Conservation (phyloP, 1,284 basidiomycete genomes). For the Puccinia horiana region DNA sequence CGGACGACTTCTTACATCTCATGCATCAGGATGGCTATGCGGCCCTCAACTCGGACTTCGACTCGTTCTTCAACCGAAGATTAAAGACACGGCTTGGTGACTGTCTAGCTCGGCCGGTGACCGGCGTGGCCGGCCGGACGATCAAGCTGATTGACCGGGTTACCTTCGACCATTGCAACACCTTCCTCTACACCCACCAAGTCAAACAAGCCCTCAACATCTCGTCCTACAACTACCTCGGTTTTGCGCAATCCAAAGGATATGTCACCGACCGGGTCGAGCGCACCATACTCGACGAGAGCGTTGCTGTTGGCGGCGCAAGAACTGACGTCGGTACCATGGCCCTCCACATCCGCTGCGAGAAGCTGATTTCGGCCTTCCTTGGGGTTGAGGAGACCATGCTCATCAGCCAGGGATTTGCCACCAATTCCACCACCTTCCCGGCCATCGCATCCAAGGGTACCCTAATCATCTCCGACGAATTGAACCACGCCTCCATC, state of each 20-base stretch:
- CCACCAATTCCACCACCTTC: constrained; percentile 93
- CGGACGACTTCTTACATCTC: constrained; percentile 74
- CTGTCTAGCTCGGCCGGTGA: constrained; percentile 90
- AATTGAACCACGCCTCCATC: constrained; percentile 94
- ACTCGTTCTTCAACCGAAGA: constrained; percentile 97
- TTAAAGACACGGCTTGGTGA: constrained; percentile 93
- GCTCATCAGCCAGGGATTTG: constrained; percentile 94
- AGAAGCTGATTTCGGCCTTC: constrained; percentile 86
- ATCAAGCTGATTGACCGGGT: constrained; percentile 82
- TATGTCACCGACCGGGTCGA: constrained; percentile 92
- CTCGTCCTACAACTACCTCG: constrained; percentile 98
- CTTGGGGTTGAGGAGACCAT: constrained; percentile 84
- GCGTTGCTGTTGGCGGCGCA: constrained; percentile 74
- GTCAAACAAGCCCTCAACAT: constrained; percentile 90
- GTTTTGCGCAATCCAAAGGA: constrained; percentile 90
- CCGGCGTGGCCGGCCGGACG: constrained; percentile 92
- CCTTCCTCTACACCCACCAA: constrained; percentile 75
- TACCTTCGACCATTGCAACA: constrained; percentile 78
- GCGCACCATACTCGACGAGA: constrained; percentile 60
- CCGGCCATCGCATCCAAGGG: constrained; percentile 89
- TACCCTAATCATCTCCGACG: constrained; percentile 93
- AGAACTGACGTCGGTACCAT: constrained; percentile 80
- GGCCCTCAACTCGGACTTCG: constrained; percentile 94
- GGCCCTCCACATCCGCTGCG: constrained; percentile 79
- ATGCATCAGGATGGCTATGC: constrained; percentile 85